A percentile compares a stretch with the other conserved stretches of the same genome.
These are phyloP conservation scores for Cucurbitaria berberidis DNA, from an alignment of 2,329 filamentous ascomycete genomes.

Conservation along the genomic window DNA sequence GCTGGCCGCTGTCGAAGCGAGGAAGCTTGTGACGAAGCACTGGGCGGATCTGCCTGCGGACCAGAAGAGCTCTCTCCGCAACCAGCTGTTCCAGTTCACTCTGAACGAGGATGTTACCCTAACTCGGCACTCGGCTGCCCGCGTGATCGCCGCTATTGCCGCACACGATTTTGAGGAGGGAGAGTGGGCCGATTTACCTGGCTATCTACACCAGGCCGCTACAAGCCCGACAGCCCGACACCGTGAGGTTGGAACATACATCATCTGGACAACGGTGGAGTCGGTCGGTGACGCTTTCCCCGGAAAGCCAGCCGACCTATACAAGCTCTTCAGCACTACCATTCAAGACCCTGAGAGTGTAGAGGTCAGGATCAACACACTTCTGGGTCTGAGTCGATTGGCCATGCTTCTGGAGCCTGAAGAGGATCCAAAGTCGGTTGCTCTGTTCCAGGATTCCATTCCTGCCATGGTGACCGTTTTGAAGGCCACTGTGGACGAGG, in stretches of 20 bases:
- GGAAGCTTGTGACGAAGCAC: conserved; percentile 82
- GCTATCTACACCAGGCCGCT: conserved; percentile 78
- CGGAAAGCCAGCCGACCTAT: conserved; percentile 79
- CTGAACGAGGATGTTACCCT: conserved; percentile 78
- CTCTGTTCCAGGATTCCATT: conserved; percentile 78
- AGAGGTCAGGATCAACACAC: conserved; percentile 92
- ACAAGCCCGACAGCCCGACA: conserved; percentile 76
- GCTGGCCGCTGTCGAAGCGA: conserved; percentile 87
- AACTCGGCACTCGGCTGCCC: conserved; percentile 84
- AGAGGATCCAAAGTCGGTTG: conserved; percentile 76
- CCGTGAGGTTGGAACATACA: conserved; percentile 89
- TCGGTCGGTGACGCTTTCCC: conserved; percentile 83
- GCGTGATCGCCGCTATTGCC: conserved; percentile 86
- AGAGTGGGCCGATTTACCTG: conserved; percentile 82
- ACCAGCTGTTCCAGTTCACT: conserved; percentile 82
- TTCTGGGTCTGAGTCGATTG: conserved; percentile 86
- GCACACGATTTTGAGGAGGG: conserved; percentile 85
- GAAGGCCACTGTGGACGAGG: conserved; percentile 78
- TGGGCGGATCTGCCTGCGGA: conserved; percentile 76
- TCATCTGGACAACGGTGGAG: conserved; percentile 91
- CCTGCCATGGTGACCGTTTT: conserved; percentile 89
- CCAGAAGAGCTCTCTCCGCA: conserved; percentile 80
- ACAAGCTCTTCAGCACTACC: conserved; percentile 82
- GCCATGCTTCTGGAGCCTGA: conserved; percentile 88
- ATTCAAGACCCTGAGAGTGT: conserved; percentile 89